phyloP scores from a whole-genome alignment of 2,329 filamentous ascomycete species.

The Colletotrichum abscissum region DNA sequence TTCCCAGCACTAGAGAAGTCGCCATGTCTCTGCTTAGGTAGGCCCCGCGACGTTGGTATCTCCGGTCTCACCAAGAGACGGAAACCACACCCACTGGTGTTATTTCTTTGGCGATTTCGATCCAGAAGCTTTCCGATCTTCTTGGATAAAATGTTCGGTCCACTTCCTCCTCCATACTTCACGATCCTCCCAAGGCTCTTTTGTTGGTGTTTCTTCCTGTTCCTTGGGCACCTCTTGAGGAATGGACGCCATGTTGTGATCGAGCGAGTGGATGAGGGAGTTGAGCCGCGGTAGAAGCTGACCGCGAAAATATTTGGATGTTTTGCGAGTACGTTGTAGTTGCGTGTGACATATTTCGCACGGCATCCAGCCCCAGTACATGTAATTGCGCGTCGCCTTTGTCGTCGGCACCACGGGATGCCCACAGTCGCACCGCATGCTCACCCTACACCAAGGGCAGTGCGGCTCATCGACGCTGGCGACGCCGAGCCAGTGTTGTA shows the following conservation, averaged over 20 bases:
- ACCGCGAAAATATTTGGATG: conserved; percentile 26
- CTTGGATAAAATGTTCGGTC: conserved; percentile 27
- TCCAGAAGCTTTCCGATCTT: conserved; percentile 26
- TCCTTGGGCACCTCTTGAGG: conserved; percentile 30
- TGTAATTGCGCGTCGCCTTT: conserved; percentile 31
- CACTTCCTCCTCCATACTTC: conserved; percentile 35
- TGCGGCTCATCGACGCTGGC: conserved; percentile 47
- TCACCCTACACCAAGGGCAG: conserved; percentile 54
- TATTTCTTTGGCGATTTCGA: conserved; percentile 28
- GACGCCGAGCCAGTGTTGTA: conserved; percentile 54
- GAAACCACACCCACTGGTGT: not conserved
- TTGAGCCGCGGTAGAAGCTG: conserved; percentile 31
- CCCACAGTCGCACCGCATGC: conserved; percentile 45
- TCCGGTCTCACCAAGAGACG: not conserved
- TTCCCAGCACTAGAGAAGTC: not conserved
- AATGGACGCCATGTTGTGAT: conserved; percentile 35
- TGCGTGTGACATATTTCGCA: conserved; percentile 33
- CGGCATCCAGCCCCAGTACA: conserved; percentile 31
- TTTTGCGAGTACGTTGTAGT: conserved; percentile 28
- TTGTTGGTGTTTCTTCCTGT: conserved; percentile 28
- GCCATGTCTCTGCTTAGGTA: not conserved
- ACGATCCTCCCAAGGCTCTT: conserved; percentile 33
- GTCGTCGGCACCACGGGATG: conserved; percentile 46
- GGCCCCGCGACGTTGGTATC: not conserved
- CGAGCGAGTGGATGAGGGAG: conserved; percentile 33